Evolutionary conservation across 768 basidiomycete genomes (phyloP), one percentile per base, ranked within the genome.

Genomic region (Leucocoprinus leucothites): DNA sequence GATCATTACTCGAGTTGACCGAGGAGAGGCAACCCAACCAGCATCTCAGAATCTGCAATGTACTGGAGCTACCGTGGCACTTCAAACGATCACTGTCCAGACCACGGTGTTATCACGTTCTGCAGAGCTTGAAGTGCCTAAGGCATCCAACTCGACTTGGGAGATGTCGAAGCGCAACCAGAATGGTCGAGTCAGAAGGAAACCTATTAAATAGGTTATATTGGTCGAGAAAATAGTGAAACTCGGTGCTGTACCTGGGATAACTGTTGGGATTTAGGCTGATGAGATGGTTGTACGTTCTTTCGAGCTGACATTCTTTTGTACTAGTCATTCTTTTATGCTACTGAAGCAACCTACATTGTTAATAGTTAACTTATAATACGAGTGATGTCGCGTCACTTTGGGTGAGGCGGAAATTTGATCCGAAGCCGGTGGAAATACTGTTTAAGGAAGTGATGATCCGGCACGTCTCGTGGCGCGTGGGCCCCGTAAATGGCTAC

Each of bases 1-100:
- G 41, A 58, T 67, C 26, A 64, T 64, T 34, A 57, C 61, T 9
- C 64, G 61, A 31, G 61, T 64, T 1, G 58, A 58, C 58, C 58
- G 58, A 14, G 58, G 58, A 36, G 53, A 48, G 24, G 52, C 58
- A 18, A 58, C 53, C 1, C 58, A 58, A 22, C 58, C 58, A 6
- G 19, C 53, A 5, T 48, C 53, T 4, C 46, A 55, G 22, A 55
- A 55, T 36, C 9, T 26, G 9, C 45, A 55, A 31, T n/a, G n/a
- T 11, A 55, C 46, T 18, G 53, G 53, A 14, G 35, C 53, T 28
- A 41, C 46, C 3, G 38, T 55, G 2, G 36, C 46, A 13, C 18
- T 55, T 9, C 53, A 55, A 11, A 48, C 53, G 1, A 55, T 55
- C 28, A 55, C 36, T 36, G 40, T 55, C 24, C 53, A 47, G 16